phyloP scores from a whole-genome alignment of 306 rosid species.

The Cyclanthera cordifolia region DNA sequence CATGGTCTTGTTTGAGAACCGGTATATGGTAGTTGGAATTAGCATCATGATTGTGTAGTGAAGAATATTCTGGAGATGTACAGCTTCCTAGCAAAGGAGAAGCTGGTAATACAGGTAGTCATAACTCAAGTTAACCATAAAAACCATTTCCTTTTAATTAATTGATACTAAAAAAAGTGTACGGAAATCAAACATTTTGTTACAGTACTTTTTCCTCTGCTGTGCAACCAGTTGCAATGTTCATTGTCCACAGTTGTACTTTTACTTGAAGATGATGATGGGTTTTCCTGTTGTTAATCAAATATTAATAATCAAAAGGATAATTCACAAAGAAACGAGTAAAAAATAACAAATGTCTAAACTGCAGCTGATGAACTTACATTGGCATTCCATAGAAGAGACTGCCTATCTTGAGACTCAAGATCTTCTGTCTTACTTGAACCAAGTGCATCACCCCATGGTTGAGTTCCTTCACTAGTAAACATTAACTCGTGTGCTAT shows the following conservation, averaged over 20 bases:
- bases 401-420: slow-evolving; percentile 26
- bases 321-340: not conserved
- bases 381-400: slow-evolving; percentile 26
- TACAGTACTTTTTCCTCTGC: slow-evolving; percentile 20
- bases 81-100: slow-evolving; percentile 22
- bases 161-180: not conserved
- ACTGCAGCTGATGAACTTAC: slow-evolving; percentile 31
- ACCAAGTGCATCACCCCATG: slow-evolving; percentile 43
- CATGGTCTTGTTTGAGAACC: slow-evolving; percentile 37
- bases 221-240: slow-evolving; percentile 32
- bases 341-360: not conserved
- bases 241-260: slow-evolving; percentile 33
- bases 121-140: slow-evolving; percentile 21
- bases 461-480: slow-evolving; percentile 32
- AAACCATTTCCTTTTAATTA: not conserved
- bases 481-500: slow-evolving; percentile 24
- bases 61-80: slow-evolving; percentile 29
- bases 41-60: slow-evolving; percentile 25
- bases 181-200: slow-evolving; percentile 34
- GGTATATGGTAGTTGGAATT: slow-evolving; percentile 26
- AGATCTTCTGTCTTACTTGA: slow-evolving; percentile 22
- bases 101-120: slow-evolving; percentile 35
- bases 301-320: not conserved
- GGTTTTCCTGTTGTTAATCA: slow-evolving; percentile 34
- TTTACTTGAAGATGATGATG: slow-evolving; percentile 22